phyloP scores from a whole-genome alignment of 768 basidiomycete genomes.

The Psilocybe subaeruginosa region DNA sequence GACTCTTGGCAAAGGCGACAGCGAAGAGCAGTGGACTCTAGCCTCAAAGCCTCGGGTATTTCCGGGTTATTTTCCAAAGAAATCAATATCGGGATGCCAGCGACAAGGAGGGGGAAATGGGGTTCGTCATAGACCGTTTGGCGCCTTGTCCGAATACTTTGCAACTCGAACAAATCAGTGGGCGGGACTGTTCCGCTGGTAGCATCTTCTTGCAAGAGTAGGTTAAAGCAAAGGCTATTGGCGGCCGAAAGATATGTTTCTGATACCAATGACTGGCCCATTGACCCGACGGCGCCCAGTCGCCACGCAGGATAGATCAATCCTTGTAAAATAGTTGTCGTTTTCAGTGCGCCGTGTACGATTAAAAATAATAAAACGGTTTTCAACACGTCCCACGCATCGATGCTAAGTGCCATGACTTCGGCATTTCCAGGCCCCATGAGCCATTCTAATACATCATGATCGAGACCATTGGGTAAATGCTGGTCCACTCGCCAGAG shows the following conservation, averaged over 20 bases:
- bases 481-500: conserved; percentile 77
- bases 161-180: conserved; percentile 62
- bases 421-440: conserved; percentile 67
- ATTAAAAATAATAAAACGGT: conserved; percentile 66
- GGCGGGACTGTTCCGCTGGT: conserved; percentile 40
- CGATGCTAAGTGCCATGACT: conserved; percentile 56
- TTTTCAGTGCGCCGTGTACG: conserved; percentile 67
- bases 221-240: conserved; percentile 60
- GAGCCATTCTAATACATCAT: conserved; percentile 74
- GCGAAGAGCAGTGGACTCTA: conserved; percentile 54
- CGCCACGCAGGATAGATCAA: conserved; percentile 83
- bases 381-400: conserved; percentile 70
- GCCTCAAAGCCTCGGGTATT: conserved; percentile 53
- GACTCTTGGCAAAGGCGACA: conserved; percentile 59
- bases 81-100: conserved; percentile 70
- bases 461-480: conserved; percentile 72
- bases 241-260: conserved; percentile 62
- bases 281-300: conserved; percentile 45
- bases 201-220: conserved; percentile 60
- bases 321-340: conserved; percentile 73
- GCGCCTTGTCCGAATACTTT: conserved; percentile 69
- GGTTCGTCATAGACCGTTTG: conserved; percentile 68
- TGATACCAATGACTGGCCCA: conserved; percentile 41
- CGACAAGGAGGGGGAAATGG: conserved; percentile 65
- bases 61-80: conserved; percentile 65